A percentile compares a stretch with the other conserved stretches of the same genome.
phyloP scores from a whole-genome alignment of 306 rosid genomes.

The Vachellia collinsii region DNA sequence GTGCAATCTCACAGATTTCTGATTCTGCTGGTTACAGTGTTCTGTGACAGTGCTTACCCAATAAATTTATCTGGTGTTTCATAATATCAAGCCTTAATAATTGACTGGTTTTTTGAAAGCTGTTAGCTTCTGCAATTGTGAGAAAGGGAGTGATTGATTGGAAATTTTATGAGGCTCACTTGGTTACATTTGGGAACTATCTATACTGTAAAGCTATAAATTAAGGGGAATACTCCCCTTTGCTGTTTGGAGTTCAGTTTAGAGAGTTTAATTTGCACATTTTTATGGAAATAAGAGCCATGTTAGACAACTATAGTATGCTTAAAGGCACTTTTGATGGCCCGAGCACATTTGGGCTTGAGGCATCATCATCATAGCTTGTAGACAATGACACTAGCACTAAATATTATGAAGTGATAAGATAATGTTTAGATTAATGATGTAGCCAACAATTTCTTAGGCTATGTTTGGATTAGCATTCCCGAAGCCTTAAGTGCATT shows the following conservation, averaged over 20 bases:
- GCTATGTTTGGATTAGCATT: too few species aligned
- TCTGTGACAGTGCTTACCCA: background rate
- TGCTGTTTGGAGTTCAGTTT: background rate
- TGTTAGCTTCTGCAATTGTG: background rate
- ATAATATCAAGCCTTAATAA: background rate
- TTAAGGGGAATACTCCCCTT: background rate
- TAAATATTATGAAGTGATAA: background rate
- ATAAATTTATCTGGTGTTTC: background rate
- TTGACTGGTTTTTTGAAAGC: background rate
- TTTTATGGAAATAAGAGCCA: background rate
- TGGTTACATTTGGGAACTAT: background rate
- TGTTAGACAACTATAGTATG: background rate
- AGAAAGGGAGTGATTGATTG: slow-evolving; percentile 1
- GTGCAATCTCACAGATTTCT: background rate
- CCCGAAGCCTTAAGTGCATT: too few species aligned
- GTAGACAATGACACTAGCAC: background rate
- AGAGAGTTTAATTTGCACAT: background rate
- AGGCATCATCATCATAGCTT: background rate
- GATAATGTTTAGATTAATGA: background rate
- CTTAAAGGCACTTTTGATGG: background rate
- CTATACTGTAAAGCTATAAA: background rate
- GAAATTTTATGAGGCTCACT: background rate
- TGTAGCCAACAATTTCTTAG: slow-evolving; percentile 12
- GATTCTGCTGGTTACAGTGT: background rate
- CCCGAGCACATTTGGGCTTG: background rate